Conservation (phyloP, 2,329 filamentous ascomycete species). For the Phialocephala sp. region DNA sequence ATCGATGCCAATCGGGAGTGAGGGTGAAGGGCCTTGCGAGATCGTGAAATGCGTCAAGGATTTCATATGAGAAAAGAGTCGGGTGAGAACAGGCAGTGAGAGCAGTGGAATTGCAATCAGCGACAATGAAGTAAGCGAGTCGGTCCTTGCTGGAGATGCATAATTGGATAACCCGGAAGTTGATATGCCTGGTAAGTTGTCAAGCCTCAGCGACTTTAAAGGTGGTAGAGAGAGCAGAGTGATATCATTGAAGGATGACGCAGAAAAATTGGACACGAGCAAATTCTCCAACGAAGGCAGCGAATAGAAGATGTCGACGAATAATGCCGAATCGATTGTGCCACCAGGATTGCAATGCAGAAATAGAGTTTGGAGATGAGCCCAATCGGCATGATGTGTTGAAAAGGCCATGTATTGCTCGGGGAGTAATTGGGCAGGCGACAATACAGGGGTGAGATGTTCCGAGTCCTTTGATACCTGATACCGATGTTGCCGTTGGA, state of each 20-base stretch:
- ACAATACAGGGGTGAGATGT: slow-evolving; percentile 32
- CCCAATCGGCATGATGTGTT: slow-evolving; percentile 60
- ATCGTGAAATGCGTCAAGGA: slow-evolving; percentile 57
- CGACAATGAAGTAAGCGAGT: slow-evolving; percentile 54
- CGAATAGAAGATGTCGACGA: slow-evolving; percentile 55
- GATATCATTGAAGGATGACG: slow-evolving; percentile 61
- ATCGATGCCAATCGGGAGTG: slow-evolving; percentile 59
- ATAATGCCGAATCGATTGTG: slow-evolving; percentile 56
- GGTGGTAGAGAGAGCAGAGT: slow-evolving; percentile 60
- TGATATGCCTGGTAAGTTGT: slow-evolving; percentile 61
- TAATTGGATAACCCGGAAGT: slow-evolving; percentile 61
- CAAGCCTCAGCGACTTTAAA: slow-evolving; percentile 60
- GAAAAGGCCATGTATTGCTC: slow-evolving; percentile 53
- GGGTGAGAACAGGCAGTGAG: slow-evolving; percentile 61
- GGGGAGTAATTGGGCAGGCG: slow-evolving; percentile 49
- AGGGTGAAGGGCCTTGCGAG: slow-evolving; percentile 59
- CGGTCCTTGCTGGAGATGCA: slow-evolving; percentile 55
- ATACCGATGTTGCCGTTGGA: slow-evolving; percentile 45
- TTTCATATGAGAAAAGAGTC: slow-evolving; percentile 61
- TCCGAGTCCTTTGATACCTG: slow-evolving; percentile 34
- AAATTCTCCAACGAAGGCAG: slow-evolving; percentile 63
- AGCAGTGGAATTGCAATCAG: slow-evolving; percentile 62
- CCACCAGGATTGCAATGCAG: slow-evolving; percentile 64
- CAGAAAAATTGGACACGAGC: slow-evolving; percentile 62
- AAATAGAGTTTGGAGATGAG: slow-evolving; percentile 58